These are phyloP conservation scores for Clonostachys byssicola DNA, from an alignment of 2,329 filamentous ascomycete genomes.

Conservation along the genomic window DNA sequence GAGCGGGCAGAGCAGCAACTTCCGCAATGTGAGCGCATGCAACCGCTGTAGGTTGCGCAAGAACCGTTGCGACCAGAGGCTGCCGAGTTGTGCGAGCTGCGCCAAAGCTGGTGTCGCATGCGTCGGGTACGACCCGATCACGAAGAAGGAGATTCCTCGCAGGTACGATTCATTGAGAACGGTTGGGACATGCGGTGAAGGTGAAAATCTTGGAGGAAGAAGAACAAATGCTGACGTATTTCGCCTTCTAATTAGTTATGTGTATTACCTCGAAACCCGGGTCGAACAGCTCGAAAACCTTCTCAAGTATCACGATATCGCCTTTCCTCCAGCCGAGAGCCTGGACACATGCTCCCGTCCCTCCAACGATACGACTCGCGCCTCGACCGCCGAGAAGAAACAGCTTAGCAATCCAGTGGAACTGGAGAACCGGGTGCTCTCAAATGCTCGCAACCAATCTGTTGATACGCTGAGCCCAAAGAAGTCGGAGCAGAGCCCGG, in stretches of 20 bases:
- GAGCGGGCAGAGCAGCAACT: conserved; percentile 58
- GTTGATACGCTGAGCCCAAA: conserved; percentile 26
- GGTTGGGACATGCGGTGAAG: background rate
- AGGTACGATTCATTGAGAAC: conserved; percentile 54
- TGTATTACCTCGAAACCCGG: conserved; percentile 88
- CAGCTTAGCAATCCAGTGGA: background rate
- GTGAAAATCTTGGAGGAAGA: background rate
- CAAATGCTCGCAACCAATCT: conserved; percentile 19
- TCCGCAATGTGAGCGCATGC: conserved; percentile 89
- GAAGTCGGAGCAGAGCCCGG: conserved; percentile 19
- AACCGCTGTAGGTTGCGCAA: conserved; percentile 90
- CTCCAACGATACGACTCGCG: background rate
- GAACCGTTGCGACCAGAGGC: conserved; percentile 89
- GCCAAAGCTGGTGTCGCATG: conserved; percentile 90
- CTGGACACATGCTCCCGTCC: conserved; percentile 58
- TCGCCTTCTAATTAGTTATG: conserved; percentile 56
- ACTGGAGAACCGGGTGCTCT: background rate
- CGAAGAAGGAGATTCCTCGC: conserved; percentile 90
- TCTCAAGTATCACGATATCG: conserved; percentile 63
- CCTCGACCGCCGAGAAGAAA: background rate
- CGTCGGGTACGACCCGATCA: conserved; percentile 94
- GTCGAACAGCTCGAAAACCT: conserved; percentile 79
- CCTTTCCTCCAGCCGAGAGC: conserved; percentile 66
- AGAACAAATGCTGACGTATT: conserved; percentile 10
- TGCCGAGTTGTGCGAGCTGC: conserved; percentile 87